These are phyloP conservation scores for Yarrowia yakushimensis DNA, from an alignment of 805 yeast genomes.

Conservation along the genomic window DNA sequence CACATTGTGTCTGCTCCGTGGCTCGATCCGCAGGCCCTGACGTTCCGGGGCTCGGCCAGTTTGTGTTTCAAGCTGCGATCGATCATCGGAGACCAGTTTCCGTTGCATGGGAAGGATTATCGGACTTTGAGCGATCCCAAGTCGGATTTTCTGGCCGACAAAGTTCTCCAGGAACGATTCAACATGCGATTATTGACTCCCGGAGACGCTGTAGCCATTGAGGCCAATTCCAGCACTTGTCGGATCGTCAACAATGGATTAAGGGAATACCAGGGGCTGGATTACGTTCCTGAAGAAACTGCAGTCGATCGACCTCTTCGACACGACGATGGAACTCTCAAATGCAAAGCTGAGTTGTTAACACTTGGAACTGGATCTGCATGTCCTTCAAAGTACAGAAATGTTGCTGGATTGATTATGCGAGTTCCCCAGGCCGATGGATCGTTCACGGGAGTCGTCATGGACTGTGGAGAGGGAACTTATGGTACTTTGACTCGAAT, in stretches of 20 bases:
- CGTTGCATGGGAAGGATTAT: not conserved
- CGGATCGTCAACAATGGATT: not conserved
- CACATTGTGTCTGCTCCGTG: conserved; percentile 74
- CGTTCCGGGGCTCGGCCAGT: conserved; percentile 53
- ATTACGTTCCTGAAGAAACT: not conserved
- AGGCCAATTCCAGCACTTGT: not conserved
- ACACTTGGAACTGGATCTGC: conserved; percentile 95
- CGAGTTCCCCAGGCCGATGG: conserved; percentile 52
- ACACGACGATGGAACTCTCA: not conserved
- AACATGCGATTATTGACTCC: not conserved
- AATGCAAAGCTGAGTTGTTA: conserved; percentile 47
- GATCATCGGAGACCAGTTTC: conserved; percentile 36
- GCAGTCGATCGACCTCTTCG: not conserved
- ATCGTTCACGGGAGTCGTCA: conserved; percentile 43
- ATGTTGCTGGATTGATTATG: conserved; percentile 76
- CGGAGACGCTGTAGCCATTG: not conserved
- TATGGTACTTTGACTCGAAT: conserved; percentile 65
- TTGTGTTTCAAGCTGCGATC: conserved; percentile 33
- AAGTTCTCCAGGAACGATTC: not conserved
- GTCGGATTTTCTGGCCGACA: not conserved
- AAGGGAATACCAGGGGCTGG: not conserved
- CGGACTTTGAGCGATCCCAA: not conserved
- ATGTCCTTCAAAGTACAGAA: conserved; percentile 76
- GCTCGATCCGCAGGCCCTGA: conserved; percentile 58
- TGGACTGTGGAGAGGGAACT: conserved; percentile 97